Evolutionary conservation across 192 early-diverging fungal species (phyloP).

Genomic region (Coemansia sp.): DNA sequence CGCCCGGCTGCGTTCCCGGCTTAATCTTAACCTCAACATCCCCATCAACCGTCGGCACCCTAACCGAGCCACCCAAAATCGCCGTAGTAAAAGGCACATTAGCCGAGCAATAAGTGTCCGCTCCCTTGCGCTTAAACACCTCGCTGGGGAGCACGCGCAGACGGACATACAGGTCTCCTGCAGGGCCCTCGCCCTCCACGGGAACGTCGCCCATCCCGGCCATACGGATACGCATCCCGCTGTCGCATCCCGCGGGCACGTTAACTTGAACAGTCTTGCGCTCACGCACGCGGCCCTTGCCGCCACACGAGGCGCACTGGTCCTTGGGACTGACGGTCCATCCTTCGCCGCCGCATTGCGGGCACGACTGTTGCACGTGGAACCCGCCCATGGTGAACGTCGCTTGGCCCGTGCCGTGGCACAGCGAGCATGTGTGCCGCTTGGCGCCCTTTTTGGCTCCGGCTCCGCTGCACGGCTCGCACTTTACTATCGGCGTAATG

Average conservation of each 20-base stretch:
- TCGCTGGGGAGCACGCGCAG: slow-evolving; percentile 69
- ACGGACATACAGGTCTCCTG: slow-evolving; percentile 85
- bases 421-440: slow-evolving; percentile 67
- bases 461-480: slow-evolving; percentile 74
- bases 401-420: slow-evolving; percentile 82
- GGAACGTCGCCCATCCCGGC: slow-evolving; percentile 81
- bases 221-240: slow-evolving; percentile 76
- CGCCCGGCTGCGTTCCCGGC: slow-evolving; percentile 86
- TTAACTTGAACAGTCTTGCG: slow-evolving; percentile 68
- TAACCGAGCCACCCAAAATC: slow-evolving; percentile 80
- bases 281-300: slow-evolving; percentile 76
- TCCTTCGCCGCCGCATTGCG: slow-evolving; percentile 82
- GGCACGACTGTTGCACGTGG: slow-evolving; percentile 83
- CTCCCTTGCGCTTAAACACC: slow-evolving; percentile 81
- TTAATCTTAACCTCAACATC: slow-evolving; percentile 89
- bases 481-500: slow-evolving; percentile 66
- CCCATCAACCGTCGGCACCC: slow-evolving; percentile 92
- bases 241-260: slow-evolving; percentile 84
- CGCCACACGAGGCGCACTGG: slow-evolving; percentile 75
- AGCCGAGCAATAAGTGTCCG: slow-evolving; percentile 72
- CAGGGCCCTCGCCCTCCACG: slow-evolving; percentile 62
- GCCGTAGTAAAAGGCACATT: slow-evolving; percentile 83
- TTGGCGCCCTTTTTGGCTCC: slow-evolving; percentile 78
- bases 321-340: slow-evolving; percentile 61
- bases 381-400: slow-evolving; percentile 84